A percentile compares a stretch with the other conserved stretches of the same genome.
Conservation (phyloP, 495 filamentous ascomycete genomes). For the Penicillium coprophilum region DNA sequence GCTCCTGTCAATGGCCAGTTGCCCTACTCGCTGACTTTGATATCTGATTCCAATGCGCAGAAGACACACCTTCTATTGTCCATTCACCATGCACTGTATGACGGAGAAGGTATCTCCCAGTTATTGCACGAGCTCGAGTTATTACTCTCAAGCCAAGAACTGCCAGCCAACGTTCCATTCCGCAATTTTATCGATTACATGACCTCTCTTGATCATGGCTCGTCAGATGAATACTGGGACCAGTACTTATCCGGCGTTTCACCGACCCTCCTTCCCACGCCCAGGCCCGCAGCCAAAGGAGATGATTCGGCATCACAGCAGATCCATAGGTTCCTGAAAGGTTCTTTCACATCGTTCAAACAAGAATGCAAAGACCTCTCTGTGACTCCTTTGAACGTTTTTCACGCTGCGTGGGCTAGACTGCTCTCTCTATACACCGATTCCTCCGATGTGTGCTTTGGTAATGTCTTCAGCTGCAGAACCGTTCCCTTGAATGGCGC, state of each 20-base stretch:
- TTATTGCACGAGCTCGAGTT: conserved; percentile 66
- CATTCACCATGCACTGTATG: conserved; percentile 82
- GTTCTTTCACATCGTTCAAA: conserved; percentile 47
- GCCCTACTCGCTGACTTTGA: conserved; percentile 32
- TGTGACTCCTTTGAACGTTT: conserved; percentile 60
- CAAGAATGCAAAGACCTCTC: conserved; percentile 49
- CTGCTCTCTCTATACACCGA: conserved; percentile 53
- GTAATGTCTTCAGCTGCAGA: conserved; percentile 74
- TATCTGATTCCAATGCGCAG: conserved; percentile 14
- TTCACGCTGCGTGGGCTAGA: conserved; percentile 68
- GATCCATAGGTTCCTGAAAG: conserved; percentile 19
- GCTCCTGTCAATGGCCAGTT: conserved; percentile 24
- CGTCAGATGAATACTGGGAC: conserved; percentile 63
- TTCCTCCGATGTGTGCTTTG: conserved; percentile 72
- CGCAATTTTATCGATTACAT: conserved; percentile 49
- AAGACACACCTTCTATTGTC: conserved; percentile 50
- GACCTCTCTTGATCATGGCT: conserved; percentile 29
- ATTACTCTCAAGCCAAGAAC: conserved; percentile 38
- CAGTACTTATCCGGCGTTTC: conserved; percentile 48
- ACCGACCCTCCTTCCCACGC: conserved; percentile 41
- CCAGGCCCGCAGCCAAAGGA: conserved; percentile 9
- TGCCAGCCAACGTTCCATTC: conserved; percentile 38
- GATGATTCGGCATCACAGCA: conserved; percentile 20
- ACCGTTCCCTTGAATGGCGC: conserved; percentile 61
- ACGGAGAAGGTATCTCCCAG: conserved; percentile 66